Evolutionary conservation across 805 yeast genomes (phyloP), one percentile per base, ranked within the genome.

Genomic region (Lipomyces spencermartinsiae): DNA sequence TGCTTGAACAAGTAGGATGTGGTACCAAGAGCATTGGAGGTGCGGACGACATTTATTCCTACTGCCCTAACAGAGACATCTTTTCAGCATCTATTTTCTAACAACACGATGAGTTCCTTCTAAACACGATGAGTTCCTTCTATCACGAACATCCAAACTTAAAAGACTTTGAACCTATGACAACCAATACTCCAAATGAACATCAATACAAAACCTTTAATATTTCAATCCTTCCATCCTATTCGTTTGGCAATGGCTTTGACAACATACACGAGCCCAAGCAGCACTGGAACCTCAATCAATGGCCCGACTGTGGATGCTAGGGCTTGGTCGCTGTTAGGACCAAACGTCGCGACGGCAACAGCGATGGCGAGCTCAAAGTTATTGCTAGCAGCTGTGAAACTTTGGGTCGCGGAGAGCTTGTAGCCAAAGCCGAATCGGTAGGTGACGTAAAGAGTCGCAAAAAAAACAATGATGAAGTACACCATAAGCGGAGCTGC

Each of bases 241-340:
- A 25, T 25, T 25, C 55, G 51, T 56, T 59, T 59, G 29, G 29
- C 29, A 25, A 25, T 25, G 3, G 29, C 29, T 25, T 3, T 25
- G 29, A 71, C 67, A 9, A 64, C 43, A 54, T 73, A 65, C 14
- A 72, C 76, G 22, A 75, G 66, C 0, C 62, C 54, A 19, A 75
- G 58, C 54, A 86, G 77, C 8, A 86, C 80, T 6, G 89, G 89
- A 8, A 86, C 86, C 71, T 86, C 89, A n/a, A 86, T 71, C 54
- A 86, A 77, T 0, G 88, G 88, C 1, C 88, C 89, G 74, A 86
- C 83, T 0, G 88, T 85, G 1, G 89, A 83, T 5, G 89, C 89
- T 57, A 86, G 80, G 0, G 88, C 83, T 71, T 85, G 83, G 63
- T 83, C 80, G 65, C 86, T 82, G 1, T 83, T 84, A 25, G 80